These are phyloP conservation scores for Aspergillus latus DNA, from an alignment of 2,329 filamentous ascomycete genomes.

Conservation along the genomic window DNA sequence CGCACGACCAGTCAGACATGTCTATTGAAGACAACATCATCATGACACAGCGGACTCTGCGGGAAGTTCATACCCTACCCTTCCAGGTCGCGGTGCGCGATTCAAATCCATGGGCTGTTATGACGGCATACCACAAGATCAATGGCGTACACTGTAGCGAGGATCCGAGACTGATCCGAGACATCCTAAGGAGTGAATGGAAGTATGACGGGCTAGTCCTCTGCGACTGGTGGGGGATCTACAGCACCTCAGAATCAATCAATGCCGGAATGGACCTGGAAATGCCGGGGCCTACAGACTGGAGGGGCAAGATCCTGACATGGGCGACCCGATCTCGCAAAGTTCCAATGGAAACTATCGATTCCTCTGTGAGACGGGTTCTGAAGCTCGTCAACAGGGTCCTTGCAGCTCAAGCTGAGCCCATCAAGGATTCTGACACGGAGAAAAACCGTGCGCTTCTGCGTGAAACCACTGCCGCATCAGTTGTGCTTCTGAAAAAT, in stretches of 20 bases:
- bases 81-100: neutral
- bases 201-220: slow-evolving; percentile 12
- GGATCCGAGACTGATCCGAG: neutral
- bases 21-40: neutral
- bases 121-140: neutral
- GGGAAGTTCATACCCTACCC: slow-evolving; percentile 21
- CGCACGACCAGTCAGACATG: neutral
- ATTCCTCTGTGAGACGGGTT: neutral
- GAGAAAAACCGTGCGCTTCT: neutral
- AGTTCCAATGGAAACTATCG: neutral
- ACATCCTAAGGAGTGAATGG: slow-evolving; percentile 5
- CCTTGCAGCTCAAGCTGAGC: neutral
- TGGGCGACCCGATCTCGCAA: neutral
- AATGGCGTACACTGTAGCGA: neutral
- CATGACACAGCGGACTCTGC: slow-evolving; percentile 8
- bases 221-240: slow-evolving; percentile 15
- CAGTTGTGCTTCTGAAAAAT: slow-evolving; percentile 1
- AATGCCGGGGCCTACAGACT: slow-evolving; percentile 8
- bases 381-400: neutral
- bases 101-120: neutral
- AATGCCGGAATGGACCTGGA: slow-evolving; percentile 10
- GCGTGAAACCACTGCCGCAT: neutral
- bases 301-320: neutral
- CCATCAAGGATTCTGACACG: neutral
- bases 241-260: neutral